Base-by-base conservation (phyloP, 2,329 filamentous ascomycete genomes). In the Aspergillus arachidicola region DNA sequence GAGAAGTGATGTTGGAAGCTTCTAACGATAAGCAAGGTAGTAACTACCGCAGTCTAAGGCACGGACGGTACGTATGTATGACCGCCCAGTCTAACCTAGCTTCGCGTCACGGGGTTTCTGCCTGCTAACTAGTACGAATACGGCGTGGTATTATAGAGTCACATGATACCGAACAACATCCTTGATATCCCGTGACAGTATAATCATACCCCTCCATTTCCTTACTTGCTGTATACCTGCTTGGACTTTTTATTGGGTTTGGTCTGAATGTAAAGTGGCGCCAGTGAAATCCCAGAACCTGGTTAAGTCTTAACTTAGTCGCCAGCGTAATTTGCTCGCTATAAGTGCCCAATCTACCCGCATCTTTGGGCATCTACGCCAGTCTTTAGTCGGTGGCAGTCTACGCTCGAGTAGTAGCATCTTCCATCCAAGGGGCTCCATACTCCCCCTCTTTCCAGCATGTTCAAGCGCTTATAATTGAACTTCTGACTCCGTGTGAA, bases 51-150 rank as follows among this genome's bases (percentile, higher is more conserved):
- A 56, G n/a, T n/a, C 36, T 21, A 56, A 16, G 46, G 5, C 6
- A 28, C n/a, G 21, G 54, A 19, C 23, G 1, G 36, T 58, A 50
- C 45, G 26, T 43, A 32, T 21, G 57, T 28, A 50, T 36, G 34
- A 58, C 57, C 38, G 26, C 57, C 32, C 14, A 28, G n/a, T 19
- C 36, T 21, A 36, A 36, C 34, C 14, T 16, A 43, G n/a, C 57
- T 59, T 68, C 70, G 71, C 72, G 73, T 75, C 73, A 75, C 72
- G 72, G 70, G 67, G 69, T 72, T 71, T 75, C 73, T 75, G 64
- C 63, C 63, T 58, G 51, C n/a, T 58, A 16, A 36, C 34, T 36
- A 36, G 34, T 34, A 34, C 30, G 30, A 11, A 32, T 32, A 32
- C 11, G 30, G 30, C 26, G 6, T 36, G 14, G 34, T 36, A 32